Base-by-base conservation (phyloP, 75 land plant species). In the Gnetum montanum region DNA sequence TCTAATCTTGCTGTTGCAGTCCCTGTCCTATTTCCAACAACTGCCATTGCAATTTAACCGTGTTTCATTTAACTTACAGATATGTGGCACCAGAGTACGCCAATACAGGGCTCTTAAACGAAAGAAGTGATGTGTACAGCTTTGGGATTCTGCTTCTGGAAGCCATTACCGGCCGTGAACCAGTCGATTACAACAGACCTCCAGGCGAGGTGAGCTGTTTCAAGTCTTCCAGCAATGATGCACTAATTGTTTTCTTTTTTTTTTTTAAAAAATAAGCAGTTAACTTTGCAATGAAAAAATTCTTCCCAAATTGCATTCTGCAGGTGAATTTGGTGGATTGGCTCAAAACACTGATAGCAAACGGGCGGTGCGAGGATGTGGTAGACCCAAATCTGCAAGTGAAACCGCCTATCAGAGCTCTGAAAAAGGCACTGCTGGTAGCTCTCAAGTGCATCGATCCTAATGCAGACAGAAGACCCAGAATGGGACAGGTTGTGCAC, bases 1-100 rank as follows among this genome's bases (percentile, higher is more conserved):
- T n/a, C n/a, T n/a, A n/a, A n/a, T n/a, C n/a, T n/a, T n/a, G n/a
- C n/a, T n/a, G n/a, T n/a, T n/a, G n/a, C n/a, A n/a, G n/a, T n/a
- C n/a, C n/a, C n/a, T n/a, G n/a, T n/a, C n/a, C n/a, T n/a, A n/a
- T n/a, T n/a, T n/a, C n/a, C n/a, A n/a, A n/a, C n/a, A n/a, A n/a
- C n/a, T n/a, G n/a, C n/a, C n/a, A n/a, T n/a, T n/a, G n/a, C n/a
- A 41, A 41, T 41, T 41, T 41, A 41, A 3, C n/a, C n/a, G 4
- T 41, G 43, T 15, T 41, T 41, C 13, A 5, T 49, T 20, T 49
- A 19, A 8, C 45, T 67, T 61, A 33, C 76, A 83, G 86, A 28
- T 83, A 83, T 69, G 86, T 83, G 11, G 86, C 86, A 38, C 86
- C 86, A 31, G 86, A 83, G 52, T 83, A 83, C 66, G 86, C 83